Conservation (phyloP, 1,139 yeast species). For the Arxiozyma slooffiae region DNA sequence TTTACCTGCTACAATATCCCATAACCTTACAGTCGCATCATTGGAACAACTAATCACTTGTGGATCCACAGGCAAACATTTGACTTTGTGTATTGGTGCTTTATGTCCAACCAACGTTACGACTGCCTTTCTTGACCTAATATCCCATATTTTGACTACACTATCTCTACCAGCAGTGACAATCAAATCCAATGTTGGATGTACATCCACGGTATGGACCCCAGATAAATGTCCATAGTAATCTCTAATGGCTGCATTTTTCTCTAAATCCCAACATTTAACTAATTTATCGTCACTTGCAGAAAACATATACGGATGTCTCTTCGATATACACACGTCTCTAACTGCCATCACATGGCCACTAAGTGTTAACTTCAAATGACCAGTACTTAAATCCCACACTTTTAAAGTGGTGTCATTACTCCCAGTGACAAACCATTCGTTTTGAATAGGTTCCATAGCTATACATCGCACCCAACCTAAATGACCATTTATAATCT, state of each 20-base stretch:
- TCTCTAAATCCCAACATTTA: conserved; percentile 95
- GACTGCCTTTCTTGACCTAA: conserved; percentile 65
- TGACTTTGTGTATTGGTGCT: conserved; percentile 60
- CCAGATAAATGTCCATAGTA: conserved; percentile 94
- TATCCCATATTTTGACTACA: conserved; percentile 87
- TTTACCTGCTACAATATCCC: conserved; percentile 72
- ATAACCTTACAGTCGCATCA: conserved; percentile 75
- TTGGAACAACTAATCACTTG: conserved; percentile 75
- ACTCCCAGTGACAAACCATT: conserved; percentile 89
- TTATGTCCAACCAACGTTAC: conserved; percentile 78
- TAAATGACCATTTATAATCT: conserved; percentile 78
- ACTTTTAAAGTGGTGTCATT: conserved; percentile 80
- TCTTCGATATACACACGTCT: conserved; percentile 57
- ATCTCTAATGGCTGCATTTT: conserved; percentile 69
- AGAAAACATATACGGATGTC: conserved; percentile 81
- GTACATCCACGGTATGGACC: conserved; percentile 71
- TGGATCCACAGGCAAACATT: conserved; percentile 65
- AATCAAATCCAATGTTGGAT: conserved; percentile 79
- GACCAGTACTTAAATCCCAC: conserved; percentile 79
- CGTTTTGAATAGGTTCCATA: conserved; percentile 69
- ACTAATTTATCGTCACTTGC: conserved; percentile 91
- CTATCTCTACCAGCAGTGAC: conserved; percentile 88
- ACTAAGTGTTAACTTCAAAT: conserved; percentile 62
- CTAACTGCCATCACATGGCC: conserved; percentile 91
- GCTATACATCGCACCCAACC: conserved; percentile 85